Percentiles rank a stretch among this genome's conserved stretches.
These are phyloP conservation scores for Eragrostis curvula DNA, from an alignment of 176 grass and related monocot genomes.

Conservation along the genomic window DNA sequence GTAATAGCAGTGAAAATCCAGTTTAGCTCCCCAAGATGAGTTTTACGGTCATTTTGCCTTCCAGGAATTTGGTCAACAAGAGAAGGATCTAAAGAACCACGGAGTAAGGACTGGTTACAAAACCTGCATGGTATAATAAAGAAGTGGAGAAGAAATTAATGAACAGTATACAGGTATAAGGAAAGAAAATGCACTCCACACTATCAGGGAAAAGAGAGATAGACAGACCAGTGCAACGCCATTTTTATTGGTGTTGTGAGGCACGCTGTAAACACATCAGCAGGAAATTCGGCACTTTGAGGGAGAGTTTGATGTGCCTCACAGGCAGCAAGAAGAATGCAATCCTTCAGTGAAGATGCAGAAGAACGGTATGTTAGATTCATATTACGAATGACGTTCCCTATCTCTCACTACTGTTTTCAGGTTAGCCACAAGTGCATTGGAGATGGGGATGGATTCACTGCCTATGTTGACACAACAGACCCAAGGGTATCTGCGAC, in stretches of 20 bases:
- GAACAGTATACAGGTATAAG: background rate
- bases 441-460: conserved; percentile 68
- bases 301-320: conserved; percentile 93
- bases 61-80: conserved; percentile 90
- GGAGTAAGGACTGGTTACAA: conserved; percentile 73
- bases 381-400: background rate
- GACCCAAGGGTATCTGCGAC: conserved; percentile 30
- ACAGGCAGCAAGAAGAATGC: conserved; percentile 95
- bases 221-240: conserved; percentile 80
- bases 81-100: conserved; percentile 63
- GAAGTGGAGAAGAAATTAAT: background rate
- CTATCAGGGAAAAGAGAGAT: background rate
- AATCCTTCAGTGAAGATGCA: conserved; percentile 72
- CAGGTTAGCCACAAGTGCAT: conserved; percentile 45
- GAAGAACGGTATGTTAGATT: conserved; percentile 21
- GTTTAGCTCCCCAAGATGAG: conserved; percentile 90
- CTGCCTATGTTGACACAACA: conserved; percentile 53
- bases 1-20: conserved; percentile 99
- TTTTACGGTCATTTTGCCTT: conserved; percentile 93
- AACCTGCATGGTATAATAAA: conserved; percentile 62
- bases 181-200: background rate
- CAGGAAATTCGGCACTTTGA: conserved; percentile 87
- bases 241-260: conserved; percentile 98
- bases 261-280: conserved; percentile 94
- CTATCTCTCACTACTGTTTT: background rate